A percentile compares a stretch with the other conserved stretches of the same genome.
Evolutionary conservation across 1,284 basidiomycete species (phyloP).

Genomic region (Cryptococcus sp.): DNA sequence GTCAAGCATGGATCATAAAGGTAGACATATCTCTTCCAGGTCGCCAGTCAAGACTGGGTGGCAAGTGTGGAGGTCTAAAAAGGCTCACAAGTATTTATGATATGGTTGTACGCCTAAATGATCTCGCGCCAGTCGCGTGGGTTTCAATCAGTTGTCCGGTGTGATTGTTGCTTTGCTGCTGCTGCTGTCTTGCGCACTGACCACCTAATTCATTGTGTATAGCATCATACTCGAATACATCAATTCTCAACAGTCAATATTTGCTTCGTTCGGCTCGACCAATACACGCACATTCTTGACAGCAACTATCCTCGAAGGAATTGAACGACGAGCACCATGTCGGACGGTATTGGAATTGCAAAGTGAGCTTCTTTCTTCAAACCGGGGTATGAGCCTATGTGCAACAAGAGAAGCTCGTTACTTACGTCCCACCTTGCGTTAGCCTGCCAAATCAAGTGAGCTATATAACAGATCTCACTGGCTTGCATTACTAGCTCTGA

Average conservation of each 20-base stretch:
- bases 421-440: conserved; percentile 53
- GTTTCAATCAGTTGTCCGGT: too few species aligned
- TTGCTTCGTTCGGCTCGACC: background rate
- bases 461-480: too few species aligned
- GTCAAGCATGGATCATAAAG: too few species aligned
- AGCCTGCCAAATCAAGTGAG: conserved; percentile 96
- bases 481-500: conserved; percentile 15
- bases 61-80: too few species aligned
- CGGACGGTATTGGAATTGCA: conserved; percentile 54
- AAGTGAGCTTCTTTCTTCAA: conserved; percentile 44
- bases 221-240: background rate
- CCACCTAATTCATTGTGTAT: too few species aligned
- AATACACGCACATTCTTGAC: background rate
- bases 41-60: too few species aligned
- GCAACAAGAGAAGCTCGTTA: background rate
- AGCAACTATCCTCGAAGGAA: background rate
- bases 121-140: too few species aligned
- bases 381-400: background rate
- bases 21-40: too few species aligned
- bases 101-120: too few species aligned
- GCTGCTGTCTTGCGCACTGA: too few species aligned
- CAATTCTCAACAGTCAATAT: background rate
- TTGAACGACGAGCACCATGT: conserved; percentile 32
- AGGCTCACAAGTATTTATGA: too few species aligned
- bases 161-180: too few species aligned